Evolutionary conservation across 75 land plant genomes (phyloP).

Genomic region (Azolla pinnata): DNA sequence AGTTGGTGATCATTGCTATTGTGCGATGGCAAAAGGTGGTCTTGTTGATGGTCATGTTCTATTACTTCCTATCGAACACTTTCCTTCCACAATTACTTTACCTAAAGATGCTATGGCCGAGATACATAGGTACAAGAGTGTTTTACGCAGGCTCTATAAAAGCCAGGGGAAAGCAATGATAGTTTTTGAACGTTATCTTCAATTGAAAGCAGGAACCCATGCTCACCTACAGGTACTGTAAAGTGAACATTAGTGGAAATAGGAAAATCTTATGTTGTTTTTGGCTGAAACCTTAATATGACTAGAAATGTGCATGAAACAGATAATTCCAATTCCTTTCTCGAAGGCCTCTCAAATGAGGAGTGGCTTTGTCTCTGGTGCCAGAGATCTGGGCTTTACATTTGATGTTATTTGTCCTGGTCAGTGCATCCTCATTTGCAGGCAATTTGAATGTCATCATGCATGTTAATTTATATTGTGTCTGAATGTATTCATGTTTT

Average conservation of each 20-base stretch:
- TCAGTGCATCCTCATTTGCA: background rate
- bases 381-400: conserved; percentile 65
- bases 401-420: conserved; percentile 24
- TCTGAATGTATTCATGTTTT: background rate
- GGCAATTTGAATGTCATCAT: background rate
- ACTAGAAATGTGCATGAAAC: conserved; percentile 4
- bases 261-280: background rate
- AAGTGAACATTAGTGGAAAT: background rate
- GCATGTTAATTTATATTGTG: background rate
- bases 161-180: conserved; percentile 50
- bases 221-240: conserved; percentile 84
- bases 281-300: background rate
- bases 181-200: conserved; percentile 65
- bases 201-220: conserved; percentile 44
- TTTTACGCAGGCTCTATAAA: conserved; percentile 43
- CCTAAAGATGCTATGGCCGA: conserved; percentile 47
- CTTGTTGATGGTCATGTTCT: conserved; percentile 70
- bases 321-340: conserved; percentile 83
- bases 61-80: conserved; percentile 78
- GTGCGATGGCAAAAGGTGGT: conserved; percentile 91
- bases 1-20: conserved; percentile 75
- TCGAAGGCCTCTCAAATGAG: conserved; percentile 45
- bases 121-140: conserved; percentile 40
- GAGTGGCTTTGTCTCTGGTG: conserved; percentile 51
- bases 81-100: conserved; percentile 44